Evolutionary conservation across 805 yeast species (phyloP).

Genomic region (Henningerozyma blattae): DNA sequence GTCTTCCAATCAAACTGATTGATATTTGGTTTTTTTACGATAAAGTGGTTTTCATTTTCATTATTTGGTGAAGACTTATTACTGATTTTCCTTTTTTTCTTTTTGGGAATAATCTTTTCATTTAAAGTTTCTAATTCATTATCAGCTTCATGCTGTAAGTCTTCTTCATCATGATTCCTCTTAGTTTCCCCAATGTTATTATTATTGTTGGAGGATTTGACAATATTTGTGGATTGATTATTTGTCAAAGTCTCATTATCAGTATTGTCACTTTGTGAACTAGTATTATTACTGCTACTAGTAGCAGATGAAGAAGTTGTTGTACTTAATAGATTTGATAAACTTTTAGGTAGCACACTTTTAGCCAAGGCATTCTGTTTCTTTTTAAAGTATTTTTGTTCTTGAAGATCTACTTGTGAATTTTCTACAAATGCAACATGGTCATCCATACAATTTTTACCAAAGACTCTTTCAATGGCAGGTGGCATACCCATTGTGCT

Average conservation of each 20-base stretch:
- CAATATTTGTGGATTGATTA: neutral
- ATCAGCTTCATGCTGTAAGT: neutral
- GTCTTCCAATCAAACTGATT: conserved; percentile 23
- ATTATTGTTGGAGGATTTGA: neutral
- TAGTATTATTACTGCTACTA: neutral
- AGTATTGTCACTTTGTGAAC: neutral
- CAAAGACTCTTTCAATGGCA: conserved; percentile 37
- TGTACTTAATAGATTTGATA: conserved; percentile 36
- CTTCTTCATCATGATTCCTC: neutral
- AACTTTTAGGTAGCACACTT: conserved; percentile 41
- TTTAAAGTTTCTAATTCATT: too few relatives aligned
- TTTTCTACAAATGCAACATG: conserved; percentile 28
- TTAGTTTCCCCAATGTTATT: neutral
- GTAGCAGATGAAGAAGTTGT: conserved; percentile 7
- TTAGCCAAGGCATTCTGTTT: conserved; percentile 40
- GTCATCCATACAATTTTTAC: conserved; percentile 19
- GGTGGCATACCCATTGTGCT: conserved; percentile 46
- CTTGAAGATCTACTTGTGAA: conserved; percentile 26
- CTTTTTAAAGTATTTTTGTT: conserved; percentile 37
- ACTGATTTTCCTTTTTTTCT: neutral
- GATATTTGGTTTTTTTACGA: conserved; percentile 22
- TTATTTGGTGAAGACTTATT: neutral
- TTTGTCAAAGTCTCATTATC: neutral
- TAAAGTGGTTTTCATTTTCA: conserved; percentile 10
- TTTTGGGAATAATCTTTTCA: too few relatives aligned